Percentiles rank a stretch among this genome's conserved stretches.
phyloP scores from a whole-genome alignment of 2,329 filamentous ascomycete genomes.

The Beauveria rudraprayagi region DNA sequence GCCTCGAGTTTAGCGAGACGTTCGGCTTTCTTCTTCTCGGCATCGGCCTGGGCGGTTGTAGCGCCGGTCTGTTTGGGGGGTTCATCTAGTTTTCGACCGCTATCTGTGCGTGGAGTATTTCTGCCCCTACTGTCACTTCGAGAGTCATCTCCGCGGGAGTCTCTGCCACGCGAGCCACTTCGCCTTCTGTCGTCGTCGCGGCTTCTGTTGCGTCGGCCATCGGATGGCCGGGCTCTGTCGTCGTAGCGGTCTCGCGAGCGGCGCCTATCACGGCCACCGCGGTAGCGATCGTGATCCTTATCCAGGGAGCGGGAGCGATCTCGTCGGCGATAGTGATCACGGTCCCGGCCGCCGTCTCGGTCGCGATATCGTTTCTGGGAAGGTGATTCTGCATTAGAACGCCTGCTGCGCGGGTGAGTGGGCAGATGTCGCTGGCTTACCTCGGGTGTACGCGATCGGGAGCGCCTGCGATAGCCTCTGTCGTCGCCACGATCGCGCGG shows the following conservation, averaged over 20 bases:
- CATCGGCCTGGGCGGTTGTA: conserved; percentile 50
- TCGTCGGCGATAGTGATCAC: conserved; percentile 54
- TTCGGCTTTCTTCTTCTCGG: conserved; percentile 67
- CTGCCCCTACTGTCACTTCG: conserved; percentile 54
- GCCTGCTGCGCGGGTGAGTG: conserved; percentile 6
- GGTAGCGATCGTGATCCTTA: conserved; percentile 56
- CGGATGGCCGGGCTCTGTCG: conserved; percentile 51
- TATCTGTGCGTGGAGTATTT: conserved; percentile 30
- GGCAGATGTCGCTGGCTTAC: conserved; percentile 37
- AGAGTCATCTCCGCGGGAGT: conserved; percentile 61
- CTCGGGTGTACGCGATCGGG: conserved; percentile 56
- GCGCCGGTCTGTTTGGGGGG: conserved; percentile 30
- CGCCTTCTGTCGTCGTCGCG: conserved; percentile 64
- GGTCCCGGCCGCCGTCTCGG: conserved; percentile 39
- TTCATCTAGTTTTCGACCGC: background rate
- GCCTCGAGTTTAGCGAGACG: conserved; percentile 74
- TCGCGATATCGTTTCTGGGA: conserved; percentile 52
- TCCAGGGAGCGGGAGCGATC: conserved; percentile 56
- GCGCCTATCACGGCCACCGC: conserved; percentile 56
- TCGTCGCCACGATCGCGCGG: conserved; percentile 43
- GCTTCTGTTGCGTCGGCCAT: conserved; percentile 52
- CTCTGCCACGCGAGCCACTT: conserved; percentile 65
- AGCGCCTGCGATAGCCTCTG: conserved; percentile 45
- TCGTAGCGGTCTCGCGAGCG: conserved; percentile 54
- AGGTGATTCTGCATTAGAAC: conserved; percentile 30